Conservation (phyloP, 148 eudicot genomes). For the Fagopyrum homotropicum region DNA sequence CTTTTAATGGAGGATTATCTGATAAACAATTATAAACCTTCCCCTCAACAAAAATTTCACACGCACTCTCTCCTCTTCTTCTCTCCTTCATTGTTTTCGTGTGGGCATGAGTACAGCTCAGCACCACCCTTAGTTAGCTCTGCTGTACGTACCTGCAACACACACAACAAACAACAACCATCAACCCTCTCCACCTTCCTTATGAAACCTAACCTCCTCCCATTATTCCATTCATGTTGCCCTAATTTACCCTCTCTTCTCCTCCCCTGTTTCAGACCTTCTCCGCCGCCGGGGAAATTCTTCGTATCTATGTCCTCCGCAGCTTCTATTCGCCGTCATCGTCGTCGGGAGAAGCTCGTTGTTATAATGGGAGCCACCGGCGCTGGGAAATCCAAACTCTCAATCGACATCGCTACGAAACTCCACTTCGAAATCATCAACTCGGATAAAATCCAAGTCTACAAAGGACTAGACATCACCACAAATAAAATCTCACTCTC, state of each 20-base stretch:
- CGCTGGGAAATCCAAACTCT: conserved; percentile 47
- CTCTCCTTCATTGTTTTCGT: background rate
- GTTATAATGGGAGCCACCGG: conserved; percentile 57
- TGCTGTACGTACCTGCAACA: conserved; percentile 7
- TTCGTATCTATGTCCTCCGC: background rate
- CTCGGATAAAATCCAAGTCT: conserved; percentile 51
- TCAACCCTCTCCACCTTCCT: background rate
- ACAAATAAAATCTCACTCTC: conserved; percentile 33
- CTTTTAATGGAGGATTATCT: too few relatives aligned
- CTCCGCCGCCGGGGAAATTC: background rate
- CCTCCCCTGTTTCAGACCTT: background rate
- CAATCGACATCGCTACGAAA: conserved; percentile 34
- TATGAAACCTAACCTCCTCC: background rate
- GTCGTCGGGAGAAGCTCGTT: conserved; percentile 31
- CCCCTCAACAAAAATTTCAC: background rate
- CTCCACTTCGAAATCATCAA: conserved; percentile 37
- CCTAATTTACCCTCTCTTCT: background rate
- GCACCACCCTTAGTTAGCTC: background rate
- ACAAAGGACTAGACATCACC: conserved; percentile 45
- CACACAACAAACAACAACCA: background rate
- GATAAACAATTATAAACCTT: background rate
- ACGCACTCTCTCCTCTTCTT: background rate
- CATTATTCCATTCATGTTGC: background rate
- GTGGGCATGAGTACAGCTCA: conserved; percentile 2
- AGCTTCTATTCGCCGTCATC: conserved; percentile 1